Conservation (phyloP, 768 basidiomycete genomes). For the Leccinum broughii region DNA sequence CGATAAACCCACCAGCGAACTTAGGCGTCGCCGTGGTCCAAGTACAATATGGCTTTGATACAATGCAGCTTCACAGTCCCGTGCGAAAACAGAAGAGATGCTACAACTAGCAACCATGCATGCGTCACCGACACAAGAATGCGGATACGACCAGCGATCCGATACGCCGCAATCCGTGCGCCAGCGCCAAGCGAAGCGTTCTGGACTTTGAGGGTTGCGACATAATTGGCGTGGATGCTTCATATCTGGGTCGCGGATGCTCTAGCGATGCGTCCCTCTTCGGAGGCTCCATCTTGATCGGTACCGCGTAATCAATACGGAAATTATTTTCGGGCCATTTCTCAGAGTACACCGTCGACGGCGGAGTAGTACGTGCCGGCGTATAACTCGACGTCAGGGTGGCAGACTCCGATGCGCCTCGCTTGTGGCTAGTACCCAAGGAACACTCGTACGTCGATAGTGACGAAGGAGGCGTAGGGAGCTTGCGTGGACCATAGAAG, state of each 20-base stretch:
- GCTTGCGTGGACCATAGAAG: constrained; percentile 29
- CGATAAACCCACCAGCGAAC: constrained; percentile 4
- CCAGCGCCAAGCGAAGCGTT: constrained; percentile 25
- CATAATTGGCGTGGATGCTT: constrained; percentile 20
- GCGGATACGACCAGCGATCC: constrained; percentile 32
- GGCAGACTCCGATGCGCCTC: constrained; percentile 24
- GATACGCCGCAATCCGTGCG: constrained; percentile 27
- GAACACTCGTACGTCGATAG: constrained; percentile 28
- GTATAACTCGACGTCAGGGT: constrained; percentile 29
- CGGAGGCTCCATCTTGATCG: constrained; percentile 26
- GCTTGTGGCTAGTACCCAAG: constrained; percentile 14
- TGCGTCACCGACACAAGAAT: constrained; percentile 32
- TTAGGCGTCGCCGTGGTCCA: constrained; percentile 10
- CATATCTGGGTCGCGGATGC: constrained; percentile 21
- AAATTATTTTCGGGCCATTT: constrained; percentile 29
- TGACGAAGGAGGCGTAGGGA: constrained; percentile 34
- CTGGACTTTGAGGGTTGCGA: constrained; percentile 26
- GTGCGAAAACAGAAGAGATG: constrained; percentile 12
- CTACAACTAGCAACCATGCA: constrained; percentile 2
- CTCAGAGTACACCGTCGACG: constrained; percentile 32
- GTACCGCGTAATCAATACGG: constrained; percentile 25
- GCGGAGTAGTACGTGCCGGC: constrained; percentile 32
- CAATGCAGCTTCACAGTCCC: constrained; percentile 29
- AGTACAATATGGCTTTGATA: constrained; percentile 27
- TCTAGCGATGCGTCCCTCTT: constrained; percentile 26